phyloP scores from a whole-genome alignment of 2,329 filamentous ascomycete species.

The Diaporthe vexans region DNA sequence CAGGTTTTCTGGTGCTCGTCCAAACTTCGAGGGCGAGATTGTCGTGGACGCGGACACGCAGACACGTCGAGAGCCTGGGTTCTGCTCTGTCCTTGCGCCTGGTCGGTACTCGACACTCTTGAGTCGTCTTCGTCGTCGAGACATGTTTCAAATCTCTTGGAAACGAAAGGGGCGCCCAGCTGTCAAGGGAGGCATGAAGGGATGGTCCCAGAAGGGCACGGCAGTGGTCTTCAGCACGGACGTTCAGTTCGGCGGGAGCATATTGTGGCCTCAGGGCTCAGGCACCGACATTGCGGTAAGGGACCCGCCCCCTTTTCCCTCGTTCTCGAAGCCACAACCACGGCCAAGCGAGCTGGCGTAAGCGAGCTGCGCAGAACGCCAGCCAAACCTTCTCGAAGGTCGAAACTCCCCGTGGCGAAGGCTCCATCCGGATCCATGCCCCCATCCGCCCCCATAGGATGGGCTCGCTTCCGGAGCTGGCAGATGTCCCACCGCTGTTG shows the following conservation, averaged over 20 bases:
- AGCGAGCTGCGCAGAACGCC: constrained; percentile 37
- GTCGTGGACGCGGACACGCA: not conserved
- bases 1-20: not conserved
- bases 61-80: not conserved
- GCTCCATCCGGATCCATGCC: not conserved
- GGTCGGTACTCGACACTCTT: constrained; percentile 14
- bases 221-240: constrained; percentile 12
- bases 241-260: constrained; percentile 2
- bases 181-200: constrained; percentile 29
- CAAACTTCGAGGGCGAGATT: not conserved
- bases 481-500: not conserved
- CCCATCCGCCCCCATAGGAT: not conserved
- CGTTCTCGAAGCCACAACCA: constrained; percentile 13
- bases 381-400: constrained; percentile 39
- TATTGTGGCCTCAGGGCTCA: constrained; percentile 28
- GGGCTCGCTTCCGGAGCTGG: constrained; percentile 22
- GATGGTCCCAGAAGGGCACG: constrained; percentile 21
- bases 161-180: constrained; percentile 15
- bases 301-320: constrained; percentile 39
- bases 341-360: constrained; percentile 17
- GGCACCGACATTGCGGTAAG: not conserved
- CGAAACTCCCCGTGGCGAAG: constrained; percentile 15
- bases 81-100: not conserved
- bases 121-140: constrained; percentile 33
- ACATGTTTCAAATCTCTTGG: constrained; percentile 36